Conservation (phyloP, 495 filamentous ascomycete genomes). For the Tuber umbilicatum region DNA sequence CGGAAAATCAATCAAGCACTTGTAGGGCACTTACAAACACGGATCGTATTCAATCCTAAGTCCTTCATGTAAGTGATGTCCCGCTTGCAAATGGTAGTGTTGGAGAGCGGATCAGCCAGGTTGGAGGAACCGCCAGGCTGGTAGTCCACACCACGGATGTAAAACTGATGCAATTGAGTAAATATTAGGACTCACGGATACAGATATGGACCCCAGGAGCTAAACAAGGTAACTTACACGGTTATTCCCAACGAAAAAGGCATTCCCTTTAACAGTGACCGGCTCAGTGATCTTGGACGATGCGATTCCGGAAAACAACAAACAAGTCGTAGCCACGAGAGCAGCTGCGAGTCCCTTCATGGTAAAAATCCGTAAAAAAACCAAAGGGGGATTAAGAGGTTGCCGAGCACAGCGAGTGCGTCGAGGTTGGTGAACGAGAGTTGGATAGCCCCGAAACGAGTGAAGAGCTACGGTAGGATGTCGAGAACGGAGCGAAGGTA, state of each 20-base stretch:
- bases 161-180: conserved; percentile 52
- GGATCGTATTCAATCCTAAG: conserved; percentile 82
- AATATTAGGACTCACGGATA: background rate
- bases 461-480: background rate
- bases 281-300: conserved; percentile 54
- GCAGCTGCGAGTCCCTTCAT: conserved; percentile 41
- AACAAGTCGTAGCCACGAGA: conserved; percentile 52
- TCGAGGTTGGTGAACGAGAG: background rate
- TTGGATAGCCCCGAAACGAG: background rate
- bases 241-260: conserved; percentile 75
- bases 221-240: conserved; percentile 44
- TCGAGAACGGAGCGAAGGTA: background rate
- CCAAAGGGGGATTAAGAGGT: background rate
- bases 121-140: conserved; percentile 84
- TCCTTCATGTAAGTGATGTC: conserved; percentile 80
- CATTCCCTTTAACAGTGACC: conserved; percentile 58
- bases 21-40: conserved; percentile 52
- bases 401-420: background rate
- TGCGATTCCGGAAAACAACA: conserved; percentile 48
- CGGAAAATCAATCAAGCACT: background rate
- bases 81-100: conserved; percentile 58
- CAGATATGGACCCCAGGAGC: background rate
- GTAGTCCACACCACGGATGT: conserved; percentile 91
- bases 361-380: conserved; percentile 32
- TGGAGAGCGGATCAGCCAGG: conserved; percentile 69